Conservation (phyloP, 805 yeast genomes). For the Cyberlindnera xishuangbannaensis region DNA sequence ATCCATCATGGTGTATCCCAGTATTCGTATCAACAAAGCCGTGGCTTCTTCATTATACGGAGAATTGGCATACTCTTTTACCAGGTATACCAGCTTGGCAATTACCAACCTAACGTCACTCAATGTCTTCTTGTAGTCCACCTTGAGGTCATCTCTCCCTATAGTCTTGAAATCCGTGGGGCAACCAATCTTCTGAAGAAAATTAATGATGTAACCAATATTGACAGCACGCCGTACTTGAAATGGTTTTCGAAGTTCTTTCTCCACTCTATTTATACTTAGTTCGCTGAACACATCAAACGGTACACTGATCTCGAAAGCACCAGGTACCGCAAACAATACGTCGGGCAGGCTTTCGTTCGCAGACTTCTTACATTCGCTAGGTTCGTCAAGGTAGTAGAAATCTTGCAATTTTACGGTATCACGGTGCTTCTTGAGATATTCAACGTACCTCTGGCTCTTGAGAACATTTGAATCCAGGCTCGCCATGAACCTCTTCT, state of each 20-base stretch:
- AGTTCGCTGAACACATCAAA: background rate
- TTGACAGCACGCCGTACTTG: background rate
- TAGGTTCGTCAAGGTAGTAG: background rate
- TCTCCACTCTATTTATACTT: background rate
- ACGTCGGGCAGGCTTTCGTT: background rate
- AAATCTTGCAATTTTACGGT: background rate
- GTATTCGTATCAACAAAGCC: background rate
- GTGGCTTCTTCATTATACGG: background rate
- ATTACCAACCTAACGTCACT: background rate
- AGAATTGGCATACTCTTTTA: background rate
- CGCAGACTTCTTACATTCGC: background rate
- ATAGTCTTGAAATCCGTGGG: background rate
- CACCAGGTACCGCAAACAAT: background rate
- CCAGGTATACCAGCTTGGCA: background rate
- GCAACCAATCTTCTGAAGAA: background rate
- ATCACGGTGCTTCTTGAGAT: background rate
- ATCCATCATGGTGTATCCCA: background rate
- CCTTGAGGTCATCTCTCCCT: background rate
- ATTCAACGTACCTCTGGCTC: background rate
- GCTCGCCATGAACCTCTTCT: background rate
- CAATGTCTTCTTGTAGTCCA: background rate
- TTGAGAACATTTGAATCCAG: background rate
- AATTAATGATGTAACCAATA: background rate
- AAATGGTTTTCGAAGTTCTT: background rate
- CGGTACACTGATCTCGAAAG: background rate